Evolutionary conservation across 2,329 filamentous ascomycete species (phyloP).

Genomic region (Pseudomassariella vexata): DNA sequence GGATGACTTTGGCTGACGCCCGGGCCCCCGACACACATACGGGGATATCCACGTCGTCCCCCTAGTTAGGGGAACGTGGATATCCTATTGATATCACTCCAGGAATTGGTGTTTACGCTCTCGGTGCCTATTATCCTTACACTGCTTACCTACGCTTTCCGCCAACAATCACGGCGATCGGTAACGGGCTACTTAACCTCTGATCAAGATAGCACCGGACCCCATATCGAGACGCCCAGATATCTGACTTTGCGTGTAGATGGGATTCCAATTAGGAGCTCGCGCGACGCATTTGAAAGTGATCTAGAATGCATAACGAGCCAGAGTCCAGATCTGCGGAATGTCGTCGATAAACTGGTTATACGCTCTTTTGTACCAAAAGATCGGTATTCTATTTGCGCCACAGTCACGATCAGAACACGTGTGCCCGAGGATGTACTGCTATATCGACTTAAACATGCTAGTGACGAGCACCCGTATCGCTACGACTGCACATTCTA

Average conservation of each 20-base stretch:
- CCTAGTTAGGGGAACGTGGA: too few relatives aligned
- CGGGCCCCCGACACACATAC: too few relatives aligned
- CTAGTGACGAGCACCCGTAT: conserved; percentile 6
- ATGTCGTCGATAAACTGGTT: background rate
- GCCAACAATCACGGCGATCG: too few relatives aligned
- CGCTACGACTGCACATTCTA: conserved; percentile 13
- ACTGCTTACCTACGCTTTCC: too few relatives aligned
- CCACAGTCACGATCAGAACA: conserved; percentile 7
- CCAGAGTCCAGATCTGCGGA: conserved; percentile 1
- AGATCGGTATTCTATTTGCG: conserved; percentile 6
- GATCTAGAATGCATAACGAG: conserved; percentile 5
- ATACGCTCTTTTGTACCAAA: conserved; percentile 2
- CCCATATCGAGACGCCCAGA: too few relatives aligned
- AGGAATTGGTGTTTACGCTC: too few relatives aligned
- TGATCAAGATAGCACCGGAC: too few relatives aligned
- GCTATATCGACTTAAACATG: background rate
- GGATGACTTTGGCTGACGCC: too few relatives aligned
- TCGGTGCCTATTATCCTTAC: too few relatives aligned
- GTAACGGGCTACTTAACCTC: too few relatives aligned
- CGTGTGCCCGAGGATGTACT: conserved; percentile 4
- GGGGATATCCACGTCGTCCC: too few relatives aligned
- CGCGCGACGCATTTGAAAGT: background rate
- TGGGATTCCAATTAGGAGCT: background rate
- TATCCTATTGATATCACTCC: too few relatives aligned
- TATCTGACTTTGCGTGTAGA: conserved; percentile 6